Base-by-base conservation (phyloP, 345 rosid genomes). In the Microthlaspi erraticum region DNA sequence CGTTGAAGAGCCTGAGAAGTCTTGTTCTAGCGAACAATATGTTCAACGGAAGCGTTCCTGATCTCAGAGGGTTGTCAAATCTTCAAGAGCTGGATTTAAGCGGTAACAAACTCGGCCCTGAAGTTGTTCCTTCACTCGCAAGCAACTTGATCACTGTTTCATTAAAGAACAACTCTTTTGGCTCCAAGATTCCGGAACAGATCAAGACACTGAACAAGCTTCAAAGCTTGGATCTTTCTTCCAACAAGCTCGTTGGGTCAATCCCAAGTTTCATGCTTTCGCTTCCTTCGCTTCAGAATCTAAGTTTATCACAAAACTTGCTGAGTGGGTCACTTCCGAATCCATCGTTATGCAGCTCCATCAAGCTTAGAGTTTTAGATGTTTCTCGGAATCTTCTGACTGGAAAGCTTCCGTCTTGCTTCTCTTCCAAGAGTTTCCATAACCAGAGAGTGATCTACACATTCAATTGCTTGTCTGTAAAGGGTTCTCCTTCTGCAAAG, bases 381-480 rank as follows among this genome's bases (percentile, higher is more conserved):
- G 70, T 91, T 64, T 93, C 98, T 29, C 75, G 56, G 74, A 93
- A 93, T 70, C 88, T 86, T 79, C 60, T 93, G 38, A 80, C 85
- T 4, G 97, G 98, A 17, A 79, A 85, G 26, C 74, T 88, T 37
- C 95, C 94, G 14, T 66, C 82, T 39, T 89, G 97, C 56, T 37
- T 85, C 7, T 70, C 79, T 29, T 73, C 88, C 16, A 76, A 76
- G 67, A 70, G n/a, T 20, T 70, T 83, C 8, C 43, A 65, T 5
- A 88, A 83, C 29, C 78, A 68, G 38, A 90, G 82, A 14, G 78
- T 91, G 12, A 36, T 83, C 51, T 85, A 78, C 65, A 83, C 92
- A 19, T 89, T 92, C 90, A 93, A 93, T 54, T 91, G 98, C 58
- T 79, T 91, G 71, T 86, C 94, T 36, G 0, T 70, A 5, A 66